Conservation (phyloP, 2,329 filamentous ascomycete genomes). For the Penicillium janthinellum region DNA sequence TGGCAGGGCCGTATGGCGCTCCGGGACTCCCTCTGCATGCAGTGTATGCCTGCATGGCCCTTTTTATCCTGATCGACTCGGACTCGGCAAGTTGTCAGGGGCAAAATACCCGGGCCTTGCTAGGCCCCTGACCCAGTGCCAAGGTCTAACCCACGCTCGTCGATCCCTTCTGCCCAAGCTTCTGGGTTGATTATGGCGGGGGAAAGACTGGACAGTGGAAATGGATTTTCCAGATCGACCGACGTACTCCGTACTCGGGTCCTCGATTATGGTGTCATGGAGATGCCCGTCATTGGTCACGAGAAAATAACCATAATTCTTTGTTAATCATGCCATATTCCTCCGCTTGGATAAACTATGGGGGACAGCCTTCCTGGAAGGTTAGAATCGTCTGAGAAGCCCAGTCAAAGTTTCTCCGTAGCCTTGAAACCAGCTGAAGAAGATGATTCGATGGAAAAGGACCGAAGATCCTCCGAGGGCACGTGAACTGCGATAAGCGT, state of each 20-base stretch:
- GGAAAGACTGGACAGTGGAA: background rate
- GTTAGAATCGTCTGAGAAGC: background rate
- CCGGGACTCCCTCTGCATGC: background rate
- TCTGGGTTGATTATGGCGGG: conserved; percentile 1
- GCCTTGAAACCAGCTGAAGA: background rate
- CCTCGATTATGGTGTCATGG: background rate
- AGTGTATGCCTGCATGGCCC: background rate
- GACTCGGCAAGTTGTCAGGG: background rate
- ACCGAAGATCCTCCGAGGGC: conserved; percentile 16
- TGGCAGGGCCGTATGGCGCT: background rate
- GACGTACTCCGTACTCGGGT: background rate
- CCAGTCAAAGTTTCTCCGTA: background rate
- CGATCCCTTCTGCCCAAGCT: conserved; percentile 3
- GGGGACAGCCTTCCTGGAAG: background rate
- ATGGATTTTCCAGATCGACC: background rate
- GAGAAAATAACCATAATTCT: background rate
- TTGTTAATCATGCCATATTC: background rate
- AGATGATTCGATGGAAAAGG: background rate
- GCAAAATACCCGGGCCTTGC: conserved; percentile 2
- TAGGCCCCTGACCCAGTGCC: background rate
- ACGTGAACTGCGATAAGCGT: conserved; percentile 12
- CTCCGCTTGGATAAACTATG: too few species aligned
- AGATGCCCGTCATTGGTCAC: background rate
- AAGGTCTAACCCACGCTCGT: conserved; percentile 1
- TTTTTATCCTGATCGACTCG: conserved; percentile 5